A percentile compares a stretch with the other conserved stretches of the same genome.
phyloP scores from a whole-genome alignment of 768 basidiomycete species.

The Stropharia rugosoannulata region DNA sequence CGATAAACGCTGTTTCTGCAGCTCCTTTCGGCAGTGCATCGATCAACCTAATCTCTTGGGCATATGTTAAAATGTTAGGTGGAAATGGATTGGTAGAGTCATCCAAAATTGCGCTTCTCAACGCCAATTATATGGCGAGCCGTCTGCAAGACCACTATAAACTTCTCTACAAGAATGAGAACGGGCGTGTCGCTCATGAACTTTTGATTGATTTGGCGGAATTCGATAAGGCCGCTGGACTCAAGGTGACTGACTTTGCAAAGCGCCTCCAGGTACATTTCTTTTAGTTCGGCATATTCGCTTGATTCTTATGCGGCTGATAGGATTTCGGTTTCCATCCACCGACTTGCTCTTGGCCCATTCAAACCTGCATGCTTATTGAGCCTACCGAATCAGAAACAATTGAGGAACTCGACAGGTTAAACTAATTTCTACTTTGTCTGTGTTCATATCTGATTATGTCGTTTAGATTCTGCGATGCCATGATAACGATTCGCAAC shows the following conservation, averaged over 20 bases:
- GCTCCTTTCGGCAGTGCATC: constrained; percentile 95
- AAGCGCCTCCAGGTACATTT: constrained; percentile 82
- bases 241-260: constrained; percentile 95
- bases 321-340: constrained; percentile 94
- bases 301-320: neutral
- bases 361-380: constrained; percentile 94
- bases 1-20: constrained; percentile 87
- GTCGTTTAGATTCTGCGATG: constrained; percentile 83
- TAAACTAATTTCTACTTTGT: constrained; percentile 9
- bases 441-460: neutral
- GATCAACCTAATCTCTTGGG: constrained; percentile 96
- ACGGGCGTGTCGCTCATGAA: constrained; percentile 94
- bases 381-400: constrained; percentile 98
- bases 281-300: neutral
- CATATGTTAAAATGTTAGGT: constrained; percentile 99
- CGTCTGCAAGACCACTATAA: constrained; percentile 83
- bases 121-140: constrained; percentile 96
- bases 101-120: constrained; percentile 85
- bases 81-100: constrained; percentile 85
- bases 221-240: constrained; percentile 85
- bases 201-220: constrained; percentile 93
- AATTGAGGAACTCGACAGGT: constrained; percentile 90
- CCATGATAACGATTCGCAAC: constrained; percentile 94
- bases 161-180: constrained; percentile 85
- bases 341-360: constrained; percentile 98